phyloP scores from a whole-genome alignment of 371 early-diverging fungal species.

The Furculomyces boomerangus region DNA sequence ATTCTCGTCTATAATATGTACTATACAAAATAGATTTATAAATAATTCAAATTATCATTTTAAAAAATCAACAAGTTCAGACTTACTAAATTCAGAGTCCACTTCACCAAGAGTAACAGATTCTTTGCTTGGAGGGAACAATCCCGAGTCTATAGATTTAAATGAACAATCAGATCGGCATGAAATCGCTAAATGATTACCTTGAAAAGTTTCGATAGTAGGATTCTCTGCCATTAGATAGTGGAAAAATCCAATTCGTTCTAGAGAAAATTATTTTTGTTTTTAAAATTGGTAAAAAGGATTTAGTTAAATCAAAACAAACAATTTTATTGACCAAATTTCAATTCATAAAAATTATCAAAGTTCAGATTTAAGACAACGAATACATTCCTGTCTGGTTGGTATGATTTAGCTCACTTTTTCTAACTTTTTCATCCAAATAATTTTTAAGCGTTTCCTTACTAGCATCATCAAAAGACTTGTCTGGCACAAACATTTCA shows the following conservation, averaged over 20 bases:
- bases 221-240: too few species aligned
- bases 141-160: neutral
- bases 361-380: neutral
- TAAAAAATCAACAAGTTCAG: too few species aligned
- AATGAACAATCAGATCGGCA: too few species aligned
- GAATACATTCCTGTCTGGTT: neutral
- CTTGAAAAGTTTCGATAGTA: too few species aligned
- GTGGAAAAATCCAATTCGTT: too few species aligned
- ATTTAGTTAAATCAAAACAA: too few species aligned
- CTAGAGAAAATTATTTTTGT: too few species aligned
- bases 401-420: neutral
- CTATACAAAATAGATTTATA: neutral
- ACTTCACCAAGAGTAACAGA: slow-evolving; percentile 1
- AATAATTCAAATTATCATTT: too few species aligned
- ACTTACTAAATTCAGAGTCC: neutral
- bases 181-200: too few species aligned
- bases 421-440: neutral
- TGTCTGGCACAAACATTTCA: slow-evolving; percentile 25
- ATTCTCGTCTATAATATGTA: neutral
- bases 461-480: slow-evolving; percentile 6
- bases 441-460: neutral
- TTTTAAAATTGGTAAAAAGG: too few species aligned
- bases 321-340: too few species aligned
- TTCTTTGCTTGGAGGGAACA: neutral
- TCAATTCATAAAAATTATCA: too few species aligned